Evolutionary conservation across 495 filamentous ascomycete species (phyloP).

Genomic region (Aspergillus homomorphus): DNA sequence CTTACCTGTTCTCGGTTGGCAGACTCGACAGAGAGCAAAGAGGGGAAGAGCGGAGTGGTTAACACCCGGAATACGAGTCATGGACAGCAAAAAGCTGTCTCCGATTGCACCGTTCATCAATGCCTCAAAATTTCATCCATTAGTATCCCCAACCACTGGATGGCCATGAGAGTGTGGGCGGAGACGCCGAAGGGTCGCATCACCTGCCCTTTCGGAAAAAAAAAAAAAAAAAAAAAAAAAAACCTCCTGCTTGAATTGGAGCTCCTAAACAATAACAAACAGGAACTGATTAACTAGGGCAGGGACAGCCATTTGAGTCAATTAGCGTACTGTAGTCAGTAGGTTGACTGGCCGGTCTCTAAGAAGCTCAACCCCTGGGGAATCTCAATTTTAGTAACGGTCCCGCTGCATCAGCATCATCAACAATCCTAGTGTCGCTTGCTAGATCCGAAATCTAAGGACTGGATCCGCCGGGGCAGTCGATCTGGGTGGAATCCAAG

Average conservation of each 20-base stretch:
- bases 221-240: too few relatives aligned
- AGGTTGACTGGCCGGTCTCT: background rate
- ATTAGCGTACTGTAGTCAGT: background rate
- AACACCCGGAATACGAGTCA: background rate
- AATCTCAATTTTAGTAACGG: background rate
- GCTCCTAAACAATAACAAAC: background rate
- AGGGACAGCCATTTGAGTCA: background rate
- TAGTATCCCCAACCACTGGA: background rate
- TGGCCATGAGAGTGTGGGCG: background rate
- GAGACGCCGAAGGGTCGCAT: background rate
- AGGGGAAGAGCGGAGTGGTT: too few relatives aligned
- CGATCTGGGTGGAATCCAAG: constrained; percentile 3
- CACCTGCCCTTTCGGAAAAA: background rate
- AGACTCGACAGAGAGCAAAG: too few relatives aligned
- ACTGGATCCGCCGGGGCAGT: background rate
- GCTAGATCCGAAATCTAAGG: background rate
- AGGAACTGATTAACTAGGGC: background rate
- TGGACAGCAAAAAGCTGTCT: background rate
- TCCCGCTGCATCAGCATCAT: background rate
- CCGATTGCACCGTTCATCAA: background rate
- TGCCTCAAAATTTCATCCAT: background rate
- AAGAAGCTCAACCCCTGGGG: background rate
- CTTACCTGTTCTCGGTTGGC: background rate
- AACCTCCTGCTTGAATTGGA: background rate
- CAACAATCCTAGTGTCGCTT: background rate